phyloP scores from a whole-genome alignment of 176 grass and related monocot genomes.

The Puccinellia tenuiflora region DNA sequence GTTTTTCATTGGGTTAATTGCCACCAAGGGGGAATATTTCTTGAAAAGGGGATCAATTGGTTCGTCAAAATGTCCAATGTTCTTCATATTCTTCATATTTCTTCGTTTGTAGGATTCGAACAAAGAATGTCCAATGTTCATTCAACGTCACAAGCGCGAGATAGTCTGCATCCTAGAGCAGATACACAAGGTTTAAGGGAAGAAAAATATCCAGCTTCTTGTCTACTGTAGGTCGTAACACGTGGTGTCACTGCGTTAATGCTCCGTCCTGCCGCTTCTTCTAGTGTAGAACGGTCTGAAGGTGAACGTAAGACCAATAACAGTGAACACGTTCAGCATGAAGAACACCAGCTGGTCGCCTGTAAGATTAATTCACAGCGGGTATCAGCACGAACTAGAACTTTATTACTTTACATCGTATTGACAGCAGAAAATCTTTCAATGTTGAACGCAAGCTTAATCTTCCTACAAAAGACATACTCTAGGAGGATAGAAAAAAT shows the following conservation, averaged over 20 bases:
- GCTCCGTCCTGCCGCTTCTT: conserved; percentile 10
- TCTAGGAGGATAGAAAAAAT: background rate
- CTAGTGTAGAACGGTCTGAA: conserved; percentile 37
- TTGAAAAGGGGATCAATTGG: no score
- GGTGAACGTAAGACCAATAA: conserved; percentile 32
- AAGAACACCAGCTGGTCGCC: conserved; percentile 63
- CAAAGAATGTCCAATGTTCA: background rate
- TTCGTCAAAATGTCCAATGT: no score
- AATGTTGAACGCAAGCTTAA: no score
- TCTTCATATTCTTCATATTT: background rate
- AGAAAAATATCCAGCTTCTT: background rate
- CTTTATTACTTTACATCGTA: background rate
- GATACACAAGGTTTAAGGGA: background rate
- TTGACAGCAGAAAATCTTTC: background rate
- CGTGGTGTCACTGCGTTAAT: background rate
- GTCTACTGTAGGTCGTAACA: background rate
- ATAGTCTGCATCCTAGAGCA: background rate
- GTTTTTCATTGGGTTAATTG: no score
- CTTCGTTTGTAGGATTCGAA: background rate
- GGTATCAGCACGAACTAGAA: background rate
- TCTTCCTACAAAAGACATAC: background rate
- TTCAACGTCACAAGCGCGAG: background rate
- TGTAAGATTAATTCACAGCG: conserved; percentile 22
- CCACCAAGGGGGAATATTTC: no score
- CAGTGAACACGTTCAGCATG: conserved; percentile 32